phyloP scores from a whole-genome alignment of 352 stramenopile species.

The Phytopythium chamaehyphon region DNA sequence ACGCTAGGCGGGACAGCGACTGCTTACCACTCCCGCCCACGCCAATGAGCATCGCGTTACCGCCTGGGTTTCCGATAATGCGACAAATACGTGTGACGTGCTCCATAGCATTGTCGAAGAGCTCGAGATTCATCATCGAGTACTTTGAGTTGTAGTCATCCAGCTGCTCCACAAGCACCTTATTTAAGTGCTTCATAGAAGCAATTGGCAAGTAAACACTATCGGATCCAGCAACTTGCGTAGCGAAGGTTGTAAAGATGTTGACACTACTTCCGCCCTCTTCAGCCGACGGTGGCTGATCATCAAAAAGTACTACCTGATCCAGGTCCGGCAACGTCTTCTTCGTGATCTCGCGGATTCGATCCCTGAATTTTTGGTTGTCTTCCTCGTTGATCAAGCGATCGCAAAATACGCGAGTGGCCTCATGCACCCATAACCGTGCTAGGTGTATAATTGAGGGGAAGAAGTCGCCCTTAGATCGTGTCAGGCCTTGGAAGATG shows the following conservation, averaged over 20 bases:
- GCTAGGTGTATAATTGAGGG: conserved; percentile 79
- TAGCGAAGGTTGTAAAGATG: conserved; percentile 96
- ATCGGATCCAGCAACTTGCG: conserved; percentile 53
- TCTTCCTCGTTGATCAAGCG: conserved; percentile 95
- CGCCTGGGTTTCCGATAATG: conserved; percentile 95
- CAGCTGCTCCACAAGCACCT: conserved; percentile 91
- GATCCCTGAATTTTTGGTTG: conserved; percentile 89
- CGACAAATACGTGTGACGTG: conserved; percentile 96
- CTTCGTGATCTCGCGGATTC: conserved; percentile 92
- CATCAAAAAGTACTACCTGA: conserved; percentile 79
- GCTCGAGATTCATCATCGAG: conserved; percentile 97
- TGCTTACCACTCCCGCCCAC: conserved; percentile 97
- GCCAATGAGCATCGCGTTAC: conserved; percentile 97
- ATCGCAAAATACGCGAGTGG: conserved; percentile 96
- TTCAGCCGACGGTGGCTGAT: conserved; percentile 31
- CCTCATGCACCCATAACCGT: conserved; percentile 95
- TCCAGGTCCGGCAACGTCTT: conserved; percentile 90
- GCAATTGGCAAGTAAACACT: conserved; percentile 70
- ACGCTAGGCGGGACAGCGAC: conserved; percentile 93
- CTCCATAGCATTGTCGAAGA: conserved; percentile 97
- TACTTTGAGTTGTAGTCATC: conserved; percentile 97
- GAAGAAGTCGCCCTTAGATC: conserved; percentile 92
- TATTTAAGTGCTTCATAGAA: conserved; percentile 85
- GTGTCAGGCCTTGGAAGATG: conserved; percentile 94
- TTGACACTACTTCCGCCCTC: conserved; percentile 52